Conservation (phyloP, 768 basidiomycete species). For the Phlegmacium glaucopus region DNA sequence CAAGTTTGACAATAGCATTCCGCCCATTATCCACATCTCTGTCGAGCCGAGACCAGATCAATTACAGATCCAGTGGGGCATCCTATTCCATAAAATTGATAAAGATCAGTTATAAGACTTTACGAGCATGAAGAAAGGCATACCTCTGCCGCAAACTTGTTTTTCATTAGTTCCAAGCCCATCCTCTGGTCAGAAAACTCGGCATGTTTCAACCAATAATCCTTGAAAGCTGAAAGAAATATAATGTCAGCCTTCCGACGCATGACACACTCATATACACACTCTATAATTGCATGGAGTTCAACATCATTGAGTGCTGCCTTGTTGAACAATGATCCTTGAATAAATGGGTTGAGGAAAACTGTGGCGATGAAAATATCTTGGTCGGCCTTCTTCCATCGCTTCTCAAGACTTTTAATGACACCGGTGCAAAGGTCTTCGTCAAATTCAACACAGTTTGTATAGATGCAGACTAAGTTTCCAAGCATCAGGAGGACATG, state of each 20-base stretch:
- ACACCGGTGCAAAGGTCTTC: slow-evolving; percentile 8
- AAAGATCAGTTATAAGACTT: not conserved
- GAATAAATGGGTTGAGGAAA: slow-evolving; percentile 28
- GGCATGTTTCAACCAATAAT: not conserved
- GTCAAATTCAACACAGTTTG: slow-evolving; percentile 5
- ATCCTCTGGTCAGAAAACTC: slow-evolving; percentile 1
- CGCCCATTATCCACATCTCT: not conserved
- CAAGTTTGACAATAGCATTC: slow-evolving; percentile 5
- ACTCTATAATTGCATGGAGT: not conserved
- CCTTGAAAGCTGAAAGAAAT: not conserved
- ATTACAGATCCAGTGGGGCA: no score
- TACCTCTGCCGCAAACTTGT: slow-evolving; percentile 1
- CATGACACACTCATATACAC: slow-evolving; percentile 1
- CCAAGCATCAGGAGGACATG: slow-evolving; percentile 29
- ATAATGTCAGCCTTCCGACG: not conserved
- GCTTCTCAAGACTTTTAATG: slow-evolving; percentile 25
- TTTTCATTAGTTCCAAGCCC: not conserved
- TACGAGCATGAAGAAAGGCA: not conserved
- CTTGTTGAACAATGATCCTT: slow-evolving; percentile 2
- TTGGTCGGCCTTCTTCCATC: slow-evolving; percentile 30
- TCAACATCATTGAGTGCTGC: not conserved
- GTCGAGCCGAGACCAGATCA: not conserved
- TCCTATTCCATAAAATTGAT: not conserved
- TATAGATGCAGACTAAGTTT: slow-evolving; percentile 21
- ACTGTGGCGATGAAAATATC: slow-evolving; percentile 30